Percentiles rank a stretch among this genome's conserved stretches.
Evolutionary conservation across 1,284 basidiomycete genomes (phyloP).

Genomic region (Boletus sp.): DNA sequence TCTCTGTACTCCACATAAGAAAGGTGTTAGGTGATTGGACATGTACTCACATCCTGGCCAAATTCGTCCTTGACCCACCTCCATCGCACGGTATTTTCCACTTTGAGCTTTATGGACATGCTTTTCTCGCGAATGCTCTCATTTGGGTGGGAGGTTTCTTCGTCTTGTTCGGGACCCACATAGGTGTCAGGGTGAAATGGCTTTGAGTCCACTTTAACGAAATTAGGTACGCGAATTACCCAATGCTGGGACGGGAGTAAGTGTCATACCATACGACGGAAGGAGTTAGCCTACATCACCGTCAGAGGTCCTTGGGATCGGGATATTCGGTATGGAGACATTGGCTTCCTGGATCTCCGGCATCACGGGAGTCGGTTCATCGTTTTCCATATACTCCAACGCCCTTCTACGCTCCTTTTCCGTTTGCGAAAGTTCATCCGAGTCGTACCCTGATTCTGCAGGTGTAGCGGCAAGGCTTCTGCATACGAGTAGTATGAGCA

Average conservation of each 20-base stretch:
- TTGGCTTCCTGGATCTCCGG: conserved; percentile 62
- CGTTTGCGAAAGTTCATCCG: conserved; percentile 63
- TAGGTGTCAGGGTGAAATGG: conserved; percentile 81
- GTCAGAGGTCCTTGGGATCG: conserved; percentile 67
- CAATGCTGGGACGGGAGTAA: conserved; percentile 52
- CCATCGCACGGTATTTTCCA: conserved; percentile 90
- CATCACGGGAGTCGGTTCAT: conserved; percentile 54
- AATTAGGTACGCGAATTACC: conserved; percentile 82
- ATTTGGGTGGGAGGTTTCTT: conserved; percentile 53
- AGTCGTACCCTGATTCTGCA: conserved; percentile 51
- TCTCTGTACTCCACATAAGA: conserved; percentile 40
- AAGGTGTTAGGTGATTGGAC: neutral
- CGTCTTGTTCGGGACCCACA: conserved; percentile 74
- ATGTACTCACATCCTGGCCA: conserved; percentile 60
- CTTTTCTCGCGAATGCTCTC: conserved; percentile 65
- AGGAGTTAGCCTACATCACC: conserved; percentile 51
- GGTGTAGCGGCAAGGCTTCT: conserved; percentile 35
- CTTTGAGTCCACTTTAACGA: conserved; percentile 76
- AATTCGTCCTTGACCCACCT: conserved; percentile 74
- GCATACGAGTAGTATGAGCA: conserved; percentile 16
- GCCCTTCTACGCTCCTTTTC: conserved; percentile 65
- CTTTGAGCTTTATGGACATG: conserved; percentile 79
- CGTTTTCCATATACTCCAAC: conserved; percentile 80
- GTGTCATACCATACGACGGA: neutral
- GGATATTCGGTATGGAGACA: conserved; percentile 74